Conservation (phyloP, 257 asterid species). For the Gardenia jasminoides region DNA sequence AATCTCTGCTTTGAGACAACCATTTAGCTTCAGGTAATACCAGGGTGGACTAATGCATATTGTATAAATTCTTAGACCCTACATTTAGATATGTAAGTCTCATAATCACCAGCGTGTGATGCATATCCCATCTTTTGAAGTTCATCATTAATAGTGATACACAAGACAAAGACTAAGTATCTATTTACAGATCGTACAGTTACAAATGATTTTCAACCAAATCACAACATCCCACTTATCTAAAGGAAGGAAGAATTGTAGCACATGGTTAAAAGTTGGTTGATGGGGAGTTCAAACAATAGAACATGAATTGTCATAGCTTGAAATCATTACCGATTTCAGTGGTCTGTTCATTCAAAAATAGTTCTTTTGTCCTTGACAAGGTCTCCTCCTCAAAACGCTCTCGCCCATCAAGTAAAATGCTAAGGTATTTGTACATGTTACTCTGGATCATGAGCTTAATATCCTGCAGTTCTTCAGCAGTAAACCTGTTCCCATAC, state of each 20-base stretch:
- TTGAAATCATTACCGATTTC: slow-evolving; percentile 25
- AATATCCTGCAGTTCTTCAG: slow-evolving; percentile 78
- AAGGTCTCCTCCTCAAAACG: slow-evolving; percentile 87
- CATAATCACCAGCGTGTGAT: not conserved
- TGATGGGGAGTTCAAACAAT: not conserved
- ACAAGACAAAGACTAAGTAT: not conserved
- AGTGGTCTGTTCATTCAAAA: slow-evolving; percentile 31
- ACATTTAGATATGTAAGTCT: not conserved
- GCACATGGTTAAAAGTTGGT: slow-evolving; percentile 1
- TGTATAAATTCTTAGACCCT: slow-evolving; percentile 2
- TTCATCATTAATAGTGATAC: not conserved
- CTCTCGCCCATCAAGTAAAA: slow-evolving; percentile 94
- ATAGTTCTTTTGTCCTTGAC: slow-evolving; percentile 28
- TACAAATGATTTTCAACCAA: not conserved
- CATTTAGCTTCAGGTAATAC: not conserved
- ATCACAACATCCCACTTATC: not conserved
- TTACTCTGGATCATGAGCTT: slow-evolving; percentile 97
- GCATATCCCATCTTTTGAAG: not conserved
- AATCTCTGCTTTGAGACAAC: not conserved
- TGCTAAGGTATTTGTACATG: slow-evolving; percentile 83
- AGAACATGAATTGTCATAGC: not conserved
- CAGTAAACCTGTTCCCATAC: slow-evolving; percentile 74
- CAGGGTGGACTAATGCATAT: not conserved
- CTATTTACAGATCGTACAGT: not conserved
- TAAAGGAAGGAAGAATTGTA: not conserved